These are phyloP conservation scores for Quercus aquifolioides DNA, from an alignment of 306 rosid species.

Conservation along the genomic window DNA sequence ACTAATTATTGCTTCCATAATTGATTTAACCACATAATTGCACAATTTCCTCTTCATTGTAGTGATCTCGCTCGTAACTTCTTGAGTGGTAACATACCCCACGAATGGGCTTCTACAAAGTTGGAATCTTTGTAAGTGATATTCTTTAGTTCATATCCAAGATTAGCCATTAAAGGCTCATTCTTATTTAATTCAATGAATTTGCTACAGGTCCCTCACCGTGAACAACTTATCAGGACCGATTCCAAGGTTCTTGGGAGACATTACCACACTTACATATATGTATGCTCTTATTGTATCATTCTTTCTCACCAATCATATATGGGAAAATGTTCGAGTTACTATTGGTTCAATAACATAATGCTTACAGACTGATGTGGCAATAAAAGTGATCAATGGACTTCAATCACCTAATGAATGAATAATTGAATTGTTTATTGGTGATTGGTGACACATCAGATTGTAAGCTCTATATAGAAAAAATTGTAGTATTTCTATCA, in stretches of 20 bases:
- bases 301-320: neutral
- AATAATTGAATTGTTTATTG: no score
- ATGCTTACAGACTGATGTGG: no score
- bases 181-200: neutral
- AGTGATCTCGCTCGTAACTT: conserved; percentile 20
- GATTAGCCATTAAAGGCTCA: neutral
- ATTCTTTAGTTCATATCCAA: neutral
- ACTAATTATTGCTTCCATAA: neutral
- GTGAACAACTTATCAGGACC: conserved; percentile 28
- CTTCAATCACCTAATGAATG: no score
- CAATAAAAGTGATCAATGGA: no score
- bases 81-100: conserved; percentile 25
- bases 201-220: neutral
- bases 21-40: neutral
- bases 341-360: no score
- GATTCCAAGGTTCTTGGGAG: conserved; percentile 23
- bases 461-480: no score
- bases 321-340: no score
- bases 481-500: no score
- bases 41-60: neutral
- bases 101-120: conserved; percentile 23
- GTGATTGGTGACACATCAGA: no score
- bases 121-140: conserved; percentile 24
- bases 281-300: neutral
- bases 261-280: neutral